phyloP scores from a whole-genome alignment of 306 rosid genomes.

The Malus sieversii region DNA sequence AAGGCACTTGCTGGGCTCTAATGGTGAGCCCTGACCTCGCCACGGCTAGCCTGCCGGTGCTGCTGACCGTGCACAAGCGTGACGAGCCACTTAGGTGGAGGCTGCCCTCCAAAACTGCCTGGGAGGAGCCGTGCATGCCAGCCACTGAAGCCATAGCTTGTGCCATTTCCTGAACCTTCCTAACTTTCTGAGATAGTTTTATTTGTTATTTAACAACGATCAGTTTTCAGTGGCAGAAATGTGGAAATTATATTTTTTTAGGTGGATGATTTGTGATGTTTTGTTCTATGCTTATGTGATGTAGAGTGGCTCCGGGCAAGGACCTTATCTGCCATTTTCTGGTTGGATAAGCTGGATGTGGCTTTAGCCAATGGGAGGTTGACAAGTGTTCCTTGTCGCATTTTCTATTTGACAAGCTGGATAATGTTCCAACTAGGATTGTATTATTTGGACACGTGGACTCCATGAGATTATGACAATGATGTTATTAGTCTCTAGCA shows the following conservation, averaged over 20 bases:
- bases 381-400: background rate
- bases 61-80: constrained; percentile 33
- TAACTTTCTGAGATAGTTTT: background rate
- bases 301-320: constrained; percentile 13
- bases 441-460: constrained; percentile 36
- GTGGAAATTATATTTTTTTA: constrained; percentile 25
- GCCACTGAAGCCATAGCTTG: constrained; percentile 93
- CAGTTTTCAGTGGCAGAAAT: constrained; percentile 2
- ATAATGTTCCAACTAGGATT: constrained; percentile 46
- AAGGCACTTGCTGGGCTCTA: constrained; percentile 50
- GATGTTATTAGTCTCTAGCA: background rate
- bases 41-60: constrained; percentile 28
- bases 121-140: constrained; percentile 66
- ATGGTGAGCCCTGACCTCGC: constrained; percentile 36
- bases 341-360: constrained; percentile 67
- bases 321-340: constrained; percentile 65
- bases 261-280: constrained; percentile 6
- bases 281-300: constrained; percentile 44
- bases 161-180: constrained; percentile 38
- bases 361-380: constrained; percentile 27
- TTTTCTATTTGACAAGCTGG: constrained; percentile 38
- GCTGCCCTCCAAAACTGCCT: constrained; percentile 69
- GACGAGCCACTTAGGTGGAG: constrained; percentile 53
- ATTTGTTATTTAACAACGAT: background rate
- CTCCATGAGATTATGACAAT: constrained; percentile 5